Conservation (phyloP, 441 rosid species). For the Euphorbia celastroides region DNA sequence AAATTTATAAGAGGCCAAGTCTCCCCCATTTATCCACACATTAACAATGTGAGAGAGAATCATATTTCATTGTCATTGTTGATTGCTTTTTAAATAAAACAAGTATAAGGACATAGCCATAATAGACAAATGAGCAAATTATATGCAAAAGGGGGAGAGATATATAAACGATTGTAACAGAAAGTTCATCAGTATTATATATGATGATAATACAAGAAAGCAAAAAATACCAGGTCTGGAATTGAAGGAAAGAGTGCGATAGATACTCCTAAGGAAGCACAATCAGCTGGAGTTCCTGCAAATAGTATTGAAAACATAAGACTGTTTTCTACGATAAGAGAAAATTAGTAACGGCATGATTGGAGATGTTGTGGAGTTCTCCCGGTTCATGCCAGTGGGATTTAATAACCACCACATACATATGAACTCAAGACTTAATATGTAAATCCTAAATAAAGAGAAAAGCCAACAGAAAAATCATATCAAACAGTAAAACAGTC, state of each 20-base stretch:
- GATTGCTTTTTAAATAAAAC: background rate
- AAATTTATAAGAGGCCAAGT: background rate
- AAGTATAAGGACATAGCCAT: background rate
- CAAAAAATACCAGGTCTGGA: constrained; percentile 65
- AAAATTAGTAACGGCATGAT: background rate
- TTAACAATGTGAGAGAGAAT: background rate
- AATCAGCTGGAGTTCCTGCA: constrained; percentile 93
- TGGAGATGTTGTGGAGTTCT: background rate
- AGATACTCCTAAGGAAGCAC: constrained; percentile 72
- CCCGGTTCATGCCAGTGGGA: background rate
- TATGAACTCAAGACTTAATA: background rate
- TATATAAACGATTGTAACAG: background rate
- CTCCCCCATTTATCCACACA: background rate
- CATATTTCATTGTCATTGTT: background rate
- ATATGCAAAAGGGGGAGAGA: background rate
- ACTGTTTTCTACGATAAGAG: background rate
- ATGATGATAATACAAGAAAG: constrained; percentile 2
- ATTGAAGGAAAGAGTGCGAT: constrained; percentile 55
- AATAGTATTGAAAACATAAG: constrained; percentile 9
- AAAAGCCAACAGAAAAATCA: background rate
- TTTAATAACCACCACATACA: background rate
- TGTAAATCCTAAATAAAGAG: background rate
- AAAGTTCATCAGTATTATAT: background rate
- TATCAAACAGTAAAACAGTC: too few species aligned
- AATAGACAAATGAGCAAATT: background rate